Conservation (phyloP, 1,139 yeast species). For the Candida gigantensis region DNA sequence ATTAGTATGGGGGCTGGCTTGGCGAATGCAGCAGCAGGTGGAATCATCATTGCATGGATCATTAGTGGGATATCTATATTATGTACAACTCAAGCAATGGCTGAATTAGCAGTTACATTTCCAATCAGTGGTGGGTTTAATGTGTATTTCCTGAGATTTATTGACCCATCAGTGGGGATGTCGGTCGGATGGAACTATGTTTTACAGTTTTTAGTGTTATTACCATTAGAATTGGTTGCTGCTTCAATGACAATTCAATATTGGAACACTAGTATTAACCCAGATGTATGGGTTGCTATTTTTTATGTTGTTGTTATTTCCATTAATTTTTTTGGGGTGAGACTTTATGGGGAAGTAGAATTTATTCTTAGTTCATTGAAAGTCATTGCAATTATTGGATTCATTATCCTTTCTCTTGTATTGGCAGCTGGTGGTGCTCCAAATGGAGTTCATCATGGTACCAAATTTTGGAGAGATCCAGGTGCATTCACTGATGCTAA, state of each 20-base stretch:
- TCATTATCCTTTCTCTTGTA: constrained; percentile 42
- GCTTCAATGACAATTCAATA: constrained; percentile 43
- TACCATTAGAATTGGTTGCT: constrained; percentile 41
- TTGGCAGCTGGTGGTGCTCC: constrained; percentile 46
- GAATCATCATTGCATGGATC: constrained; percentile 55
- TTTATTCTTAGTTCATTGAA: constrained; percentile 39
- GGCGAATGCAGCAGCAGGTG: constrained; percentile 65
- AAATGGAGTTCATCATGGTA: constrained; percentile 36
- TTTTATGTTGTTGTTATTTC: constrained; percentile 37
- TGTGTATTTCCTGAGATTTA: constrained; percentile 40
- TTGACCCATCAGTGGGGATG: constrained; percentile 44
- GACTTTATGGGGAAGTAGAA: constrained; percentile 48
- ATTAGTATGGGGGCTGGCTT: constrained; percentile 40
- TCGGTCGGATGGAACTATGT: constrained; percentile 49
- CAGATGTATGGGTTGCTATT: constrained; percentile 42
- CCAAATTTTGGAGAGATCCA: constrained; percentile 40
- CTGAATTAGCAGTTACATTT: constrained; percentile 41
- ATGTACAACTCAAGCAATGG: constrained; percentile 42
- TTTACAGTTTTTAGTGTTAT: constrained; percentile 35
- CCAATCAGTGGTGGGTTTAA: constrained; percentile 45
- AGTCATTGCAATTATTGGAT: constrained; percentile 41
- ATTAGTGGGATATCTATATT: constrained; percentile 28
- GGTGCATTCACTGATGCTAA: constrained; percentile 47
- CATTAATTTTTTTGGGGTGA: constrained; percentile 43
- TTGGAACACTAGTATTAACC: constrained; percentile 40